Conservation (phyloP, 2,329 filamentous ascomycete genomes). For the Trichoderma guizhouense region DNA sequence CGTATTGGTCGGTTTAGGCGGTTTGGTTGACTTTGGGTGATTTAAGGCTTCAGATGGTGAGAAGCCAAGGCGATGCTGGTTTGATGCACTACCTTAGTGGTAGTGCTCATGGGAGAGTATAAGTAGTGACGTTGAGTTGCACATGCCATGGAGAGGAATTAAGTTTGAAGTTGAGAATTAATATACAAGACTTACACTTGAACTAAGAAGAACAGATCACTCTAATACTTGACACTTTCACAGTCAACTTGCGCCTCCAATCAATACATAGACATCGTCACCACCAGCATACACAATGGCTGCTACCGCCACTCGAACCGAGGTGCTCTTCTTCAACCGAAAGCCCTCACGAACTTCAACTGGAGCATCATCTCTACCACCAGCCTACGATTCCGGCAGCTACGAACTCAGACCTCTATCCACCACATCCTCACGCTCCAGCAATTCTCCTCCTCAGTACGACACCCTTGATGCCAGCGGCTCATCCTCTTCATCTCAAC, state of each 20-base stretch:
- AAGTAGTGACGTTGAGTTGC: neutral
- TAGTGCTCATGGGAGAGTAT: neutral
- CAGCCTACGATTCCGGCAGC: constrained; percentile 27
- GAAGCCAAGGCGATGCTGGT: neutral
- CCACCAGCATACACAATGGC: constrained; percentile 18
- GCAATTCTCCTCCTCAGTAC: constrained; percentile 30
- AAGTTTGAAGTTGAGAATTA: neutral
- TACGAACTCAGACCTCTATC: constrained; percentile 27
- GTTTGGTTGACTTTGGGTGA: neutral
- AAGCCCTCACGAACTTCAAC: neutral
- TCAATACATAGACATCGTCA: neutral
- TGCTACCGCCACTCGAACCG: constrained; percentile 12
- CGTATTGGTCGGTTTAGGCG: constrained; percentile 7
- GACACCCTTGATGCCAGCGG: constrained; percentile 10
- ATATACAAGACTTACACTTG: neutral
- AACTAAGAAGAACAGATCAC: rapidly evolving
- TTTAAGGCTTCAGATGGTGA: neutral
- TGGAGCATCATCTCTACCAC: constrained; percentile 24
- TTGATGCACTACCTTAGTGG: neutral
- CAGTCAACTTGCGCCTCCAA: neutral
- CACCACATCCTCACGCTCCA: constrained; percentile 26
- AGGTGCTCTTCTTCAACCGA: neutral
- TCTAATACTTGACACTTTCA: neutral
- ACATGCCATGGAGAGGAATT: neutral
- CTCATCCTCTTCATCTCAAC: constrained; percentile 18